Percentiles rank a stretch among this genome's conserved stretches.
Evolutionary conservation across 306 rosid genomes (phyloP).

Genomic region (Lathyrus tuberosus): DNA sequence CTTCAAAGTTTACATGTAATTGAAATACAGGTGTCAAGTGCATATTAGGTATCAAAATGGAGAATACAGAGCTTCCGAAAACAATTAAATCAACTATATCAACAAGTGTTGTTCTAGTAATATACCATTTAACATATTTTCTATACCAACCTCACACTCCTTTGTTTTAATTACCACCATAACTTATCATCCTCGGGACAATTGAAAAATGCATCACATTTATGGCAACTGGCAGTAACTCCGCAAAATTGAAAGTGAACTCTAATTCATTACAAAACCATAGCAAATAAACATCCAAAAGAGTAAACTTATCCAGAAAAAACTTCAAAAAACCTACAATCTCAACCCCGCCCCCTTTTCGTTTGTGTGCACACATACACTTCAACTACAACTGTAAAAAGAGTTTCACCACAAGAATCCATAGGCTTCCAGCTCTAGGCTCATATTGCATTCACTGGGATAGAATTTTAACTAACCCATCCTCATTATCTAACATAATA

Average conservation of each 20-base stretch:
- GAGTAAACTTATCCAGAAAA: slow-evolving; percentile 15
- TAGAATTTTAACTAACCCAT: slow-evolving; percentile 20
- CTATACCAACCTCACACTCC: background rate
- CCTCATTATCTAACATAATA: slow-evolving; percentile 18
- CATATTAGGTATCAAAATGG: slow-evolving; percentile 17
- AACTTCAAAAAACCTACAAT: background rate
- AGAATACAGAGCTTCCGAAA: background rate
- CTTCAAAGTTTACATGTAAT: background rate
- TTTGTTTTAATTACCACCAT: background rate
- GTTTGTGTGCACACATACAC: background rate
- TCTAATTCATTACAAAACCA: slow-evolving; percentile 9
- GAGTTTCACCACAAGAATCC: slow-evolving; percentile 21
- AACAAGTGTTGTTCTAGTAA: slow-evolving; percentile 19
- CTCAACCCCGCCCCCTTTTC: slow-evolving; percentile 1
- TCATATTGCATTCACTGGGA: slow-evolving; percentile 8
- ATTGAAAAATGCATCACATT: slow-evolving; percentile 11
- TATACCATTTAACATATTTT: slow-evolving; percentile 6
- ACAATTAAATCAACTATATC: slow-evolving; percentile 5
- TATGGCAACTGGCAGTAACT: slow-evolving; percentile 11
- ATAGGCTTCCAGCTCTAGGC: slow-evolving; percentile 14
- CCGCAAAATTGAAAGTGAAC: slow-evolving; percentile 28
- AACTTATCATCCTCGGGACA: slow-evolving; percentile 29
- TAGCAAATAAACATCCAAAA: slow-evolving; percentile 33
- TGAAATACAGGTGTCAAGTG: slow-evolving; percentile 9
- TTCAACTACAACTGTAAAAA: slow-evolving; percentile 10